These are phyloP conservation scores for Rutstroemia sp. DNA, from an alignment of 2,329 filamentous ascomycete species.

Conservation along the genomic window DNA sequence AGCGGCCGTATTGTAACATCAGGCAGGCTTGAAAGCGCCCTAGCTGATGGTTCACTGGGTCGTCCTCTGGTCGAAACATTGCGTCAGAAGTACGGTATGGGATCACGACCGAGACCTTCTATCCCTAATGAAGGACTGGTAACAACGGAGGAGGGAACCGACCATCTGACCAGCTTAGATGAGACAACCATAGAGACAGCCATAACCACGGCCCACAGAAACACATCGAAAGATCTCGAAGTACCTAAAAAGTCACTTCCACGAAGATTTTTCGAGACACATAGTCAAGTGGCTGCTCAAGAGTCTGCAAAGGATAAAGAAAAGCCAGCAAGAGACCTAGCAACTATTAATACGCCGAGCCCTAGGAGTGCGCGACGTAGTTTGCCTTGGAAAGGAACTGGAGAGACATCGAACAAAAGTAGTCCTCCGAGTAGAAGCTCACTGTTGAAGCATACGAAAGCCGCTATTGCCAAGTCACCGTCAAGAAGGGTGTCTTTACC, in stretches of 20 bases:
- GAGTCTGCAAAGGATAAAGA: not conserved
- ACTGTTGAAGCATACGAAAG: too few species aligned
- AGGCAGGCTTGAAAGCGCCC: not conserved
- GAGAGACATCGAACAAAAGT: too few species aligned
- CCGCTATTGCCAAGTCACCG: too few species aligned
- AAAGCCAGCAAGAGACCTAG: not conserved
- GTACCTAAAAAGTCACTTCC: not conserved
- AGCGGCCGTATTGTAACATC: not conserved
- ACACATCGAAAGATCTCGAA: not conserved
- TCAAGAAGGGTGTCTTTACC: too few species aligned
- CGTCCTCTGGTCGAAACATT: not conserved
- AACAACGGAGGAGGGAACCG: not conserved
- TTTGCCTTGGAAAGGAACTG: not conserved
- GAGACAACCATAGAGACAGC: not conserved
- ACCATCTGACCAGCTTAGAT: not conserved
- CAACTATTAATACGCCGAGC: not conserved
- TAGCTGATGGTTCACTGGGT: not conserved
- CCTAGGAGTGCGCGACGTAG: not conserved
- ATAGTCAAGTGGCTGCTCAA: not conserved
- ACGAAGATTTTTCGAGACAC: conserved; percentile 7
- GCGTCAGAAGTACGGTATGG: not conserved
- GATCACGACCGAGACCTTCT: not conserved
- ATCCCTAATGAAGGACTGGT: not conserved
- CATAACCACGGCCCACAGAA: not conserved
- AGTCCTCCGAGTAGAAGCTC: too few species aligned